Base-by-base conservation (phyloP, 2,329 filamentous ascomycete genomes). In the Aspergillus fijiensis region DNA sequence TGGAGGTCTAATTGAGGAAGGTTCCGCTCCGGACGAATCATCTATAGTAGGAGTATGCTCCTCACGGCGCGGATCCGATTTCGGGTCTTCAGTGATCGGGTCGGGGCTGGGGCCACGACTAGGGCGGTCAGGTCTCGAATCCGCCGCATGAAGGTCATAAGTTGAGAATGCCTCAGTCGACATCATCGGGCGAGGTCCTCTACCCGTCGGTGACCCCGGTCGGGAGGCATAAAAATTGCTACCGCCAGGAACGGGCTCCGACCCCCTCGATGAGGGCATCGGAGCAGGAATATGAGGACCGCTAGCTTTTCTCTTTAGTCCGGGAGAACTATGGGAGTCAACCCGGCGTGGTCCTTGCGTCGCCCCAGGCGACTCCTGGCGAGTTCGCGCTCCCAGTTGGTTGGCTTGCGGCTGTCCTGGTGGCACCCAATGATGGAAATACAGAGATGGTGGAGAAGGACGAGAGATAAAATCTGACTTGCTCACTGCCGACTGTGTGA, bases 361-460 rank as follows among this genome's bases (percentile, higher is more conserved):
- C 68, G 74, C 72, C 67, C 75, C 71, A 55, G 75, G 76, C 67
- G 74, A 79, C 63, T 79, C 75, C 74, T 80, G 80, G 79, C 84
- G 76, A 81, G 86, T 87, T 55, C 86, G 89, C 86, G 89, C 87
- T 79, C 89, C 88, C 70, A 90, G 89, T 63, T 89, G 89, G 70
- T 85, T 85, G 62, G 89, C 89, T 72, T 89, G 87, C 61, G 84
- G 82, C 64, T 75, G 90, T 84, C 63, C 84, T 14, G 92, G 92
- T 50, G 92, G 92, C 61, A 94, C 90, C 92, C 92, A 96, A 73
- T 96, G 91, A 72, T 96, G 91, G 74, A 96, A 96, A 75, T 91
- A 95, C 51, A 96, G 90, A 23, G 88, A 89, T 0, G 89, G 87
- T 47, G 89, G 91, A 19, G 86, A 84, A 64, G 88, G 81, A 49